Base-by-base conservation (phyloP, 1,284 basidiomycete species). In the Pseudozyma sp. region DNA sequence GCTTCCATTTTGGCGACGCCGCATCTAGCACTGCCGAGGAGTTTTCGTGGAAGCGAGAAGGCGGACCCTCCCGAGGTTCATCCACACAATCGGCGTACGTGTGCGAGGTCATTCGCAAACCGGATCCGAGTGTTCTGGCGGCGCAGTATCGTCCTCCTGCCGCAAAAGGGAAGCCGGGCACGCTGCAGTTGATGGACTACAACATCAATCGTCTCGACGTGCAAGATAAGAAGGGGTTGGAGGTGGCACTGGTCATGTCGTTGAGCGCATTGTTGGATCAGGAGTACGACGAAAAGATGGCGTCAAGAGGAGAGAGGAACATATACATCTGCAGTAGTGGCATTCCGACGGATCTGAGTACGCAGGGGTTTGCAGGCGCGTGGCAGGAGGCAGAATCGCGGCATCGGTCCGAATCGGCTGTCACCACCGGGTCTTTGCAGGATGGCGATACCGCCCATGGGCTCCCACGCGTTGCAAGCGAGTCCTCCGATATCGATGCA, bases 151-250 rank as follows among this genome's bases (percentile, higher is more conserved):
- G 92, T 54, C 64, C 69, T 3, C 88, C 90, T 0, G 86, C 89
- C 5, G 90, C 90, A 7, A 87, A 89, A 39, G 86, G 90, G 48
- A 90, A 89, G 77, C 89, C 90, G 1, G 86, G 88, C 0, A 87
- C 89, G 0, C 86, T 93, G n/a, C 92, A 93, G 80, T 88, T 94
- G n/a, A 86, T 94, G 16, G 92, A 94, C 82, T 94, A 94, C 79
- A 94, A 94, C 78, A 86, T 93, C 33, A 89, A 92, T 74, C 86
- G 92, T 89, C 90, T 94, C 77, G 92, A 93, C 66, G 89, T 94
- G 45, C 86, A 90, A 9, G 92, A 94, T 78, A 68, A 62, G 47
- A 58, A 65, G 74, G 85, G 92, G 0, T 87, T 94, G 4, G 92
- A 94, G 82, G 91, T 94, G 44, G 88, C 91, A 47, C 88, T 93